phyloP scores from a whole-genome alignment of 176 grass and related monocot species.

The Ananas comosus region DNA sequence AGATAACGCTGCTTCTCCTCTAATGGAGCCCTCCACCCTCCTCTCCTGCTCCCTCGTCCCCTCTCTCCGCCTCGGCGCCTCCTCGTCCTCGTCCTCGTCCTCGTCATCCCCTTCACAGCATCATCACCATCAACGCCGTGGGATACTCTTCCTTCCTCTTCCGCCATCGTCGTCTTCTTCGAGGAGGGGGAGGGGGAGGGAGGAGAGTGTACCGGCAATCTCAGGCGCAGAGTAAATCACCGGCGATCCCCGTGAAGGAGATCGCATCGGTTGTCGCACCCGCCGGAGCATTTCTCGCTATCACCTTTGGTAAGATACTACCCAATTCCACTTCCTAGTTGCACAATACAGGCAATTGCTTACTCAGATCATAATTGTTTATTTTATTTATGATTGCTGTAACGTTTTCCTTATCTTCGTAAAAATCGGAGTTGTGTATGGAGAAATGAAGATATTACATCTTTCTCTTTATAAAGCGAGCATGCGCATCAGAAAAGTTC shows the following conservation, averaged over 20 bases:
- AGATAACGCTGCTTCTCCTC: background rate
- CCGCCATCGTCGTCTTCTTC: slow-evolving; percentile 13
- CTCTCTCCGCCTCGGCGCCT: slow-evolving; percentile 1
- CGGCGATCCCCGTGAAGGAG: slow-evolving; percentile 18
- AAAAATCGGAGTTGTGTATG: background rate
- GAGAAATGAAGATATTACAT: background rate
- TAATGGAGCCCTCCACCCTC: slow-evolving; percentile 67
- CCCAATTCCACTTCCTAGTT: slow-evolving; percentile 1
- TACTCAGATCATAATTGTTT: background rate
- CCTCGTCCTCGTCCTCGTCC: background rate
- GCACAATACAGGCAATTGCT: background rate
- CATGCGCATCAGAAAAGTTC: background rate
- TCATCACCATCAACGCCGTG: background rate
- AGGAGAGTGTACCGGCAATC: slow-evolving; percentile 44
- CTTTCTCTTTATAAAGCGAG: background rate
- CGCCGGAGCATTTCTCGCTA: slow-evolving; percentile 35
- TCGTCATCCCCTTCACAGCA: slow-evolving; percentile 10
- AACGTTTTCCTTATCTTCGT: no score
- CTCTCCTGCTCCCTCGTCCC: slow-evolving; percentile 39
- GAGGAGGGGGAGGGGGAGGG: slow-evolving; percentile 4
- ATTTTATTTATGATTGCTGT: background rate
- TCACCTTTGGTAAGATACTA: slow-evolving; percentile 58
- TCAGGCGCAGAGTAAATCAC: slow-evolving; percentile 36
- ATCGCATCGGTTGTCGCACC: slow-evolving; percentile 41
- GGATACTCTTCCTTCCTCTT: slow-evolving; percentile 11